phyloP scores from a whole-genome alignment of 805 yeast genomes.

The Hyphopichia homilentoma region DNA sequence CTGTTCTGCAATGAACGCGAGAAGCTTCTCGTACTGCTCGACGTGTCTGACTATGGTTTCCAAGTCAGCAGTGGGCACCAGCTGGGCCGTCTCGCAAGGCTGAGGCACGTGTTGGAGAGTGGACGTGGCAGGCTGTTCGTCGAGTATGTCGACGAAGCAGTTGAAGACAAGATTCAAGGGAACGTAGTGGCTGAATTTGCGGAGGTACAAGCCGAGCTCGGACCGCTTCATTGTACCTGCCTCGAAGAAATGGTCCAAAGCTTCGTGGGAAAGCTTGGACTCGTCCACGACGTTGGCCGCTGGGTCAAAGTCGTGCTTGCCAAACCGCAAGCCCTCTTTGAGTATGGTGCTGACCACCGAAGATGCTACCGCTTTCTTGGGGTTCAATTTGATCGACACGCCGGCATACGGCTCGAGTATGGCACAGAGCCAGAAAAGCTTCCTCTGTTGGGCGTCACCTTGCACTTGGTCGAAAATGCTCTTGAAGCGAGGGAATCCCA shows the following conservation, averaged over 20 bases:
- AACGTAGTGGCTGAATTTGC: conserved; percentile 52
- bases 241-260: conserved; percentile 16
- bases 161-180: conserved; percentile 38
- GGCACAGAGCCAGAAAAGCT: conserved; percentile 45
- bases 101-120: not conserved
- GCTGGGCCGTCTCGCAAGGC: not conserved
- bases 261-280: conserved; percentile 15
- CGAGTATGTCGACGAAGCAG: conserved; percentile 28
- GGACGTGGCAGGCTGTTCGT: not conserved
- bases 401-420: conserved; percentile 50
- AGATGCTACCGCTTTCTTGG: conserved; percentile 29
- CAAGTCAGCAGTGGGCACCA: not conserved
- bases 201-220: conserved; percentile 56
- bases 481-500: not conserved
- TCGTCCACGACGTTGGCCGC: conserved; percentile 42
- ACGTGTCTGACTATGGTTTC: conserved; percentile 1
- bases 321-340: conserved; percentile 67
- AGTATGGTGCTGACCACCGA: conserved; percentile 50
- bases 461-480: not conserved
- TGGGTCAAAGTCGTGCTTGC: conserved; percentile 51
- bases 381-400: conserved; percentile 29
- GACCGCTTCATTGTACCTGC: conserved; percentile 39
- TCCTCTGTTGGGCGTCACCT: conserved; percentile 11
- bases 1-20: conserved; percentile 24
- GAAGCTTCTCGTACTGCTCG: conserved; percentile 27